Evolutionary conservation across 2,329 filamentous ascomycete species (phyloP).

Genomic region (Zelopaecilomyces penicillatus): DNA sequence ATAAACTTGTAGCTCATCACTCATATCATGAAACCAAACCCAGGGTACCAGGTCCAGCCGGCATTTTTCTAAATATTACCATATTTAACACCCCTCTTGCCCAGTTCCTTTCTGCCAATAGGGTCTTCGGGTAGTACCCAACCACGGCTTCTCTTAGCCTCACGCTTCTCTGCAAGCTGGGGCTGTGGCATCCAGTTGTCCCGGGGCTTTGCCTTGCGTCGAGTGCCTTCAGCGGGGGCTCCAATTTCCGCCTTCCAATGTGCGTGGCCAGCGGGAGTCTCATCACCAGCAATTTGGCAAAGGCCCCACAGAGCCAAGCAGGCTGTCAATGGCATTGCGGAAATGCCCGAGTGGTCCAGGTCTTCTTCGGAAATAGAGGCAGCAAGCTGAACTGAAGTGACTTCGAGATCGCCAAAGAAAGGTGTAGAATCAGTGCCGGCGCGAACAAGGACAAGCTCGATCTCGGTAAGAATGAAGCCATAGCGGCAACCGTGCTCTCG

Average conservation of each 20-base stretch:
- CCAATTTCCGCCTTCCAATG: conserved; percentile 65
- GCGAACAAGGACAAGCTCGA: conserved; percentile 85
- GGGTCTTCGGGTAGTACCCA: conserved; percentile 72
- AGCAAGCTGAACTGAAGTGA: conserved; percentile 54
- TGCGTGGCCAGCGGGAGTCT: conserved; percentile 45
- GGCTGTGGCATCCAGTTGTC: conserved; percentile 70
- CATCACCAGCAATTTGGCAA: conserved; percentile 59
- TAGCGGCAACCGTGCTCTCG: conserved; percentile 89
- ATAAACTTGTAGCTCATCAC: background rate
- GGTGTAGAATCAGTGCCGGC: conserved; percentile 65
- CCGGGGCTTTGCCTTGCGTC: conserved; percentile 59
- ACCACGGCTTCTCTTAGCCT: conserved; percentile 63
- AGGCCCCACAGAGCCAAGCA: conserved; percentile 70
- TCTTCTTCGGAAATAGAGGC: conserved; percentile 22
- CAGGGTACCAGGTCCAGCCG: background rate
- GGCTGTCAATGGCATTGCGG: conserved; percentile 50
- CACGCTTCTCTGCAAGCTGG: conserved; percentile 65
- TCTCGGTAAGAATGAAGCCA: conserved; percentile 93
- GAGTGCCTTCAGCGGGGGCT: conserved; percentile 62
- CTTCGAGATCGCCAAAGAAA: conserved; percentile 82
- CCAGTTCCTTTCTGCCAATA: conserved; percentile 62
- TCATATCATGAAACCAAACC: background rate
- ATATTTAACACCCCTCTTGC: conserved; percentile 55
- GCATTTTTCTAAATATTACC: conserved; percentile 19
- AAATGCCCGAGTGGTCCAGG: conserved; percentile 18